Conservation (phyloP, 129 eudicot species). For the Flaveria robusta region DNA sequence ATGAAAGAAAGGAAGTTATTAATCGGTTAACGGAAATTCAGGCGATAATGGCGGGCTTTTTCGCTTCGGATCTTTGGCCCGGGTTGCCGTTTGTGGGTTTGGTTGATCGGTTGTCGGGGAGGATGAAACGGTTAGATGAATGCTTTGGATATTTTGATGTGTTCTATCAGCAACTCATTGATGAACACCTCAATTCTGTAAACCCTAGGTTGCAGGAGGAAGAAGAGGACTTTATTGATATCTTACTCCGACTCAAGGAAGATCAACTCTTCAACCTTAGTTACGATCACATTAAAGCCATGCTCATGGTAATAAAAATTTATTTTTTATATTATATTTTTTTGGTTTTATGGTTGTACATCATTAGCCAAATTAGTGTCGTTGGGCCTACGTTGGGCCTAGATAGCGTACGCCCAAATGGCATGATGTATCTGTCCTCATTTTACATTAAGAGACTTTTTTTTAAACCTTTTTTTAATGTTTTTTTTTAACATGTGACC, state of each 20-base stretch:
- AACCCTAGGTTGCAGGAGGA: background rate
- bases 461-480: too few species aligned
- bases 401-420: too few species aligned
- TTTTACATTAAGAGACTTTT: too few species aligned
- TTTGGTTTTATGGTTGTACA: background rate
- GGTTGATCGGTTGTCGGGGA: constrained; percentile 27
- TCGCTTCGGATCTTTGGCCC: constrained; percentile 26
- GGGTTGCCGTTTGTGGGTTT: constrained; percentile 31
- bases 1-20: constrained; percentile 3
- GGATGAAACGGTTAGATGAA: constrained; percentile 14
- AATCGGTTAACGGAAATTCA: constrained; percentile 20
- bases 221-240: constrained; percentile 38
- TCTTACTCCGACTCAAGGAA: constrained; percentile 30
- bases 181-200: constrained; percentile 38
- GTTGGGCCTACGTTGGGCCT: too few species aligned
- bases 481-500: too few species aligned
- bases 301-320: constrained; percentile 39
- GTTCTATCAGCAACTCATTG: constrained; percentile 36
- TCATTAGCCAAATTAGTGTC: too few species aligned
- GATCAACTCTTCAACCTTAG: constrained; percentile 29
- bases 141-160: constrained; percentile 31
- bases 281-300: constrained; percentile 47
- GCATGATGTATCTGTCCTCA: too few species aligned
- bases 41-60: constrained; percentile 9
- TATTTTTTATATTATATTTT: background rate